Base-by-base conservation (phyloP, 345 rosid genomes). In the Lepidium didymum region DNA sequence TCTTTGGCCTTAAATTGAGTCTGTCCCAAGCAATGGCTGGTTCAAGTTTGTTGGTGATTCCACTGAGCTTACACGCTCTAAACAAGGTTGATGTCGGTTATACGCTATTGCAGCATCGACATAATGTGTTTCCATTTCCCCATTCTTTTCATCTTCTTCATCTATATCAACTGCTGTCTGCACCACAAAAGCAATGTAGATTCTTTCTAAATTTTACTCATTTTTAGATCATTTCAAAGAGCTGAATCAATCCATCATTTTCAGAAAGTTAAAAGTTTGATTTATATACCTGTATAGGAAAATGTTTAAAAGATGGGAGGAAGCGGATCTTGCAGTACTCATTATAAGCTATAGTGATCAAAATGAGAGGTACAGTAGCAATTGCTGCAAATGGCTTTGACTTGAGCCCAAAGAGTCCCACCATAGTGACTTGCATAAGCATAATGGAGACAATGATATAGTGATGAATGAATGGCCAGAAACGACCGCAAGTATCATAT, bases 361-460 rank as follows among this genome's bases (percentile, higher is more conserved):
- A 14, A 47, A 92, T 59, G 37, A 93, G 89, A 25, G 93, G 97
- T 53, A 93, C 55, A 15, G 97, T 78, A 64, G 92, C 85, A 35
- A 90, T 77, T 35, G 97, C 81, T 66, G 96, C 94, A 49, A 86
- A 80, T 7, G 98, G 94, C 72, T 88, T 93, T n/a, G 90, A 82
- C 80, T 93, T 93, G 58, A 93, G 83, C 11, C 97, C 89, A 25
- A 93, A 93, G 58, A 88, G 86, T 40, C 98, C 97, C 38, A 93
- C 86, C 97, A 88, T 90, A 0, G 89, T 90, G 64, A 90, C 60
- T 83, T 93, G 97, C 98, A 90, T 93, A 37, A 93, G 89, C 77
- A 87, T 77, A 3, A 90, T 81, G n/a, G 87, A 83, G 9, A 82
- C 80, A 38, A 79, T 61, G 27, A 88, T 82, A 42, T 82, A 88